A percentile compares a stretch with the other conserved stretches of the same genome.
phyloP scores from a whole-genome alignment of 768 basidiomycete species.

The Naganishia onofrii region DNA sequence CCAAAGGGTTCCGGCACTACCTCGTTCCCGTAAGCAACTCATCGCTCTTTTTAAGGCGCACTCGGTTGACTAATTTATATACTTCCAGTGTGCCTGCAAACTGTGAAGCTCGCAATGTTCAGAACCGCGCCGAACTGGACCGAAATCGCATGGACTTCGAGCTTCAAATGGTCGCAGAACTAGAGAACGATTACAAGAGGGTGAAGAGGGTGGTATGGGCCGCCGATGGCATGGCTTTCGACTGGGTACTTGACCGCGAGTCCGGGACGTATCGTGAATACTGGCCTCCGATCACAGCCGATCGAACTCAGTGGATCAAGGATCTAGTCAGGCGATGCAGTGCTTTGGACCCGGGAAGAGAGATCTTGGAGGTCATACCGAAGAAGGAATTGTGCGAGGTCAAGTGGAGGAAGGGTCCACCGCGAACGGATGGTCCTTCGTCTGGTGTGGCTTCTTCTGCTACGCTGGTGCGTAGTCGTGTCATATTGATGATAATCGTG shows the following conservation, averaged over 20 bases:
- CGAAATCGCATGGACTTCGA: not conserved
- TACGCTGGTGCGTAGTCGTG: not conserved
- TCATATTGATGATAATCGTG: not conserved
- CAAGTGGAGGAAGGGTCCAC: not conserved
- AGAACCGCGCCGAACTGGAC: not conserved
- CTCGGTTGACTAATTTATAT: not conserved
- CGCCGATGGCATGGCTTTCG: not conserved
- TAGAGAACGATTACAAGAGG: not conserved
- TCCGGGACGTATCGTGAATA: not conserved
- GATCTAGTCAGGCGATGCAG: not conserved
- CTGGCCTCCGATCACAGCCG: not conserved
- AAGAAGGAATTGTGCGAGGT: not conserved
- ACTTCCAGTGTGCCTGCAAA: not conserved
- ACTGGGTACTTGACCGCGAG: not conserved
- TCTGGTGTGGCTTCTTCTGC: not conserved
- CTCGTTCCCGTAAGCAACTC: not conserved
- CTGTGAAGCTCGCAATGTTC: not conserved
- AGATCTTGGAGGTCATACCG: not conserved
- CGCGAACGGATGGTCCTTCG: not conserved
- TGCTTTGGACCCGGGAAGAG: not conserved
- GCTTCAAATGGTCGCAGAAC: not conserved
- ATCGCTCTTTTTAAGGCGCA: not conserved
- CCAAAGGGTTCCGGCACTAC: not conserved
- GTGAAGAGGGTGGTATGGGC: not conserved
- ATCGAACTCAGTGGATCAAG: not conserved